Percentiles rank a stretch among this genome's conserved stretches.
Conservation (phyloP, 306 rosid genomes). For the Medicago truncatula region MtrunA17r5.0-ANR NC_053044.1:24585501-24586000, state of each 20-base stretch:
- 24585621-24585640: constrained; percentile 23
- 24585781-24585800: neutral
- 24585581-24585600: constrained; percentile 18
- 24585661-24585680: neutral
- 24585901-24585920: no score
- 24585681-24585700: constrained; percentile 18
- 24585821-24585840: constrained; percentile 7
- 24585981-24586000: no score
- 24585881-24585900: no score
- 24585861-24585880: constrained; percentile 6
- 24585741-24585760: constrained; percentile 17
- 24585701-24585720: neutral
- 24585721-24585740: constrained; percentile 12
- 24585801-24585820: neutral
- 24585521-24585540: no score
- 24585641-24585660: neutral
- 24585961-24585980: no score
- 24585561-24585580: constrained; percentile 19
- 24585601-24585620: neutral
- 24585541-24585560: neutral
- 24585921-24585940: no score
- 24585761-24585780: neutral
- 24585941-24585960: no score
- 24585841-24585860: constrained; percentile 6
- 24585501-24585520: no score